Base-by-base conservation (phyloP, 768 basidiomycete species). In the Phaffia tasmanica region DNA sequence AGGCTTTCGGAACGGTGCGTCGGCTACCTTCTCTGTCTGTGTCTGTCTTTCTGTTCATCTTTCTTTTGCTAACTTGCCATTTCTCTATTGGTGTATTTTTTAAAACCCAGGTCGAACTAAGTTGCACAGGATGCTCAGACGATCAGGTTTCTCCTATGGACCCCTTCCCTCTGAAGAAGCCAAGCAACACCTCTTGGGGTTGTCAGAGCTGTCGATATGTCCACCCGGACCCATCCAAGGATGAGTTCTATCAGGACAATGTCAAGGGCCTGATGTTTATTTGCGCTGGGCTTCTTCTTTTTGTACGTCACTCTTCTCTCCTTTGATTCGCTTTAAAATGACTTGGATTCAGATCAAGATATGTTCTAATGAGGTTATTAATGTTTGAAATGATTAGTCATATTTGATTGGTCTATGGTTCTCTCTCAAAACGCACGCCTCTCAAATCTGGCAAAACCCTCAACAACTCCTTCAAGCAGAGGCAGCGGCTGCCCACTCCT, bases 371-470 rank as follows among this genome's bases (percentile, higher is more conserved):
- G 16, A 30, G 27, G 4, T 35, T 15, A 6, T 1, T 11, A 30
- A 35, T 23, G 16, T 47, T 64, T 8, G 60, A 18, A 16, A 23
- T 46, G 19, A 25, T 55, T 71, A 97, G 92, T 97, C 95, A 1
- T 99, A 99, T 76, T 83, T 97, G 56, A 83, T 98, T 67, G 95
- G 95, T 47, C 81, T 98, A 0, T 98, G 95, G 95, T 99, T 99
- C 80, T 97, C 95, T 49, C 84, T 99, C 21, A 86, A 90, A 57
- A 99, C 95, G 1, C 95, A 99, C 74, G 95, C 95, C 8, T 85
- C 87, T 18, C 95, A 98, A 75, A 99, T 99, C 71, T 99, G 95
- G 95, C 92, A 98, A 75, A 97, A 98, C 74, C 93, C 93, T 2
- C 91, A 78, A 70, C 73, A 35, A 63, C 70, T 29, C 49, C 70